Conservation (phyloP, 306 rosid species). For the Sechiopsis laciniata region DNA sequence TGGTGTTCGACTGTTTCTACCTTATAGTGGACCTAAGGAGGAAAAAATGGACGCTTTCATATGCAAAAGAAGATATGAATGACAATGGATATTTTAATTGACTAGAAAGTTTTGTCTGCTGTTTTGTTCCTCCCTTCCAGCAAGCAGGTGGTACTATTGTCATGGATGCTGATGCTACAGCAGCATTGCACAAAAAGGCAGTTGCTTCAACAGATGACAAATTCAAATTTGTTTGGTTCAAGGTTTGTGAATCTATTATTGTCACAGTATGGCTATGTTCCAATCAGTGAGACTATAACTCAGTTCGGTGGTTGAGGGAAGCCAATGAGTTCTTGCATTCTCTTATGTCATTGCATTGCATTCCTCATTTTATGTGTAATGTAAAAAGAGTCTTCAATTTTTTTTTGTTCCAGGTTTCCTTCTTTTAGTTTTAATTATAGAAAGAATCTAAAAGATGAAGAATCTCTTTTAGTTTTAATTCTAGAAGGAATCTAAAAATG, state of each 20-base stretch:
- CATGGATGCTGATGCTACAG: constrained; percentile 92
- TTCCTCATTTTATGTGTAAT: not conserved
- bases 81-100: not conserved
- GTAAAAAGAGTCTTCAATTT: not conserved
- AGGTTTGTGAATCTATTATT: constrained; percentile 39
- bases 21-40: not conserved
- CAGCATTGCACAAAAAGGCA: constrained; percentile 62
- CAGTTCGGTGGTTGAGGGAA: not conserved
- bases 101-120: not conserved
- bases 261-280: not conserved
- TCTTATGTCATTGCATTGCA: not conserved
- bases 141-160: constrained; percentile 86
- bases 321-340: not conserved
- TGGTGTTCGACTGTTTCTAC: constrained; percentile 7
- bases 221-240: constrained; percentile 69
- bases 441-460: not conserved
- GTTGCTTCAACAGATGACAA: constrained; percentile 73
- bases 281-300: not conserved
- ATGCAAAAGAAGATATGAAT: not conserved
- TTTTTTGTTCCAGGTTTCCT: not conserved
- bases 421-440: not conserved
- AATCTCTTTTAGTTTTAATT: too few species aligned
- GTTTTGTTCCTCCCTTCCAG: constrained; percentile 36
- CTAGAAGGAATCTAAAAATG: too few species aligned
- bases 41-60: not conserved